Evolutionary conservation across 441 rosid species (phyloP), one percentile per base, ranked within the genome.

Genomic region (Sinapis alba): DNA sequence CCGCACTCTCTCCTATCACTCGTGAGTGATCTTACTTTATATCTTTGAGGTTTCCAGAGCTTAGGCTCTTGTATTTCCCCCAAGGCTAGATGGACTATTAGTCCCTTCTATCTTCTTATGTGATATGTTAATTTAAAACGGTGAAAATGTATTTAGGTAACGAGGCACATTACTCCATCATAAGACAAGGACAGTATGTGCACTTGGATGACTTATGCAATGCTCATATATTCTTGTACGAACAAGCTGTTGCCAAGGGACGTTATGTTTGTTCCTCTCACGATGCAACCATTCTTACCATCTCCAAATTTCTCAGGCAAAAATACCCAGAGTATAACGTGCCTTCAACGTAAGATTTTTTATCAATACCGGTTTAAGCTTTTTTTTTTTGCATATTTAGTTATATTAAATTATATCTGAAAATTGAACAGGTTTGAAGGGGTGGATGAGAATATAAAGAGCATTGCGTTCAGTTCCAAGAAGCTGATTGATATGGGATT

Each of bases 121-220:
- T 30, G 27, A 62, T 26, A 61, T 41, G 6, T n/a, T 57, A 20
- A 56, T 63, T 15, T 43, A 7, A 41, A 54, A n/a, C 1, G 1
- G 9, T 41, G 66, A 36, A 47, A 8, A 18, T 45, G 27, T 23
- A 38, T 41, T 16, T 80, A 94, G 98, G 99, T 61, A 90, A 88
- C 53, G 90, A 90, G 80, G 79, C 84, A 54, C 99, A 95, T 70
- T 92, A 95, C 72, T 65, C 83, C 5, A 95, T 95, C 51, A 80
- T 92, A 72, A 87, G 77, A 80, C 96, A 89, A 74, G 90, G 98
- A 19, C 88, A 95, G 26, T 95, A 81, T 53, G 93, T 92, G 50
- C 97, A 95, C 70, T 79, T 93, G 79, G 98, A 92, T 65, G 99
- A 95, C 72, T 86, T 93, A 21, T 90, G 97, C 84, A 82, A 73